Conservation (phyloP, 2,329 filamentous ascomycete genomes). For the Fusarium gaditjirri region DNA sequence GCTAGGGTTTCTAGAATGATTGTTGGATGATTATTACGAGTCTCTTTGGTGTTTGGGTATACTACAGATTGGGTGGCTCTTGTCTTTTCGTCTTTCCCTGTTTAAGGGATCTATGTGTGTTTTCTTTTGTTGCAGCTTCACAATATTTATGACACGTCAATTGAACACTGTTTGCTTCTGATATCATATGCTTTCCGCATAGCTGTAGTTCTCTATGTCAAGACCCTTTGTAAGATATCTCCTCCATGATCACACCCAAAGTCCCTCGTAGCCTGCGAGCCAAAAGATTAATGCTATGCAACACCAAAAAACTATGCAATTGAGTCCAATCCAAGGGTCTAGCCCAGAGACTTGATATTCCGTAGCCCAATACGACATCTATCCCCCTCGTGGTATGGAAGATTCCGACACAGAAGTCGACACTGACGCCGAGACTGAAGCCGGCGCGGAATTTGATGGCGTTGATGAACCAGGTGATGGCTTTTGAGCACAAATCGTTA, state of each 20-base stretch:
- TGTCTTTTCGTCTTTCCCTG: not conserved
- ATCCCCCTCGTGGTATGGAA: conserved; percentile 1
- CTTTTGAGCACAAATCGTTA: conserved; percentile 35
- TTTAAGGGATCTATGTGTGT: not conserved
- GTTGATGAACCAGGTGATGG: conserved; percentile 16
- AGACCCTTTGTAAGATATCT: not conserved
- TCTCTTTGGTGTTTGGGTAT: not conserved
- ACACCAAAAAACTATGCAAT: not conserved
- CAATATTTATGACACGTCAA: not conserved
- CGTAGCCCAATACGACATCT: not conserved
- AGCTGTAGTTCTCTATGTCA: not conserved
- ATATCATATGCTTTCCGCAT: not conserved
- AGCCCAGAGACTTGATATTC: not conserved
- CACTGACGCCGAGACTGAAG: conserved; percentile 18
- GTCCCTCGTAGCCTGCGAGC: not conserved
- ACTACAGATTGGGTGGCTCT: not conserved
- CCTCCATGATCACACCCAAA: not conserved
- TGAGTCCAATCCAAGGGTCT: not conserved
- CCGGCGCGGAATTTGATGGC: conserved; percentile 21
- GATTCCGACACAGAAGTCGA: conserved; percentile 28
- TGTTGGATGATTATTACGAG: not conserved
- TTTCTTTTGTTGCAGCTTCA: not conserved
- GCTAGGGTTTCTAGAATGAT: conserved; percentile 38
- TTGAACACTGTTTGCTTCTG: not conserved
- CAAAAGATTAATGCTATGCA: not conserved